These are phyloP conservation scores for Gillenia trifoliata DNA, from an alignment of 306 rosid genomes.

Conservation along the genomic window DNA sequence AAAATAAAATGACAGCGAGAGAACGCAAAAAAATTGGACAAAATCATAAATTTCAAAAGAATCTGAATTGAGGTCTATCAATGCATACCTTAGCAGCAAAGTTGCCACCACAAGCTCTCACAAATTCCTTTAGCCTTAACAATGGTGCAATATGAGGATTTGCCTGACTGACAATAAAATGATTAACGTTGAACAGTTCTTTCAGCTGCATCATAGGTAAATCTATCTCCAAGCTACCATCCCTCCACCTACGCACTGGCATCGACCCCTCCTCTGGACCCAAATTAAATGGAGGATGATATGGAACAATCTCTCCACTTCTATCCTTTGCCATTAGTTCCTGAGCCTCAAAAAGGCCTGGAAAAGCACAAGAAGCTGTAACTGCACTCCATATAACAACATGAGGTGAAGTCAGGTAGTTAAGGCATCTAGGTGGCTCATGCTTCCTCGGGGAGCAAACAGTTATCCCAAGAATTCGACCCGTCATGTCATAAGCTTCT, in stretches of 20 bases:
- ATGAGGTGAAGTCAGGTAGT: constrained; percentile 94
- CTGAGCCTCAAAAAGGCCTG: constrained; percentile 98
- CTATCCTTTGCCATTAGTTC: constrained; percentile 98
- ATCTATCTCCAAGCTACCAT: constrained; percentile 97
- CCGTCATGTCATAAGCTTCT: constrained; percentile 98
- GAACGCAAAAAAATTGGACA: background rate
- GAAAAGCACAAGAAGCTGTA: constrained; percentile 97
- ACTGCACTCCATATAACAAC: constrained; percentile 99
- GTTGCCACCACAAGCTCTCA: constrained; percentile 80
- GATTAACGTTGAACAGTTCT: constrained; percentile 92
- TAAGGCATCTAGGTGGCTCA: constrained; percentile 97
- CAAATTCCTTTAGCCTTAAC: constrained; percentile 74
- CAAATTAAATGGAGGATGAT: constrained; percentile 90
- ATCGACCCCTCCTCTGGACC: constrained; percentile 81
- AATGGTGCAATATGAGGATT: constrained; percentile 95
- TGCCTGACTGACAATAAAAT: constrained; percentile 93
- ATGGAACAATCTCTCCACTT: constrained; percentile 90
- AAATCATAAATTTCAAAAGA: background rate
- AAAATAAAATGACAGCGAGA: background rate
- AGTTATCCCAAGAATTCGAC: constrained; percentile 90
- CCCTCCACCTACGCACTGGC: constrained; percentile 85
- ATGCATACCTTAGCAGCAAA: constrained; percentile 89
- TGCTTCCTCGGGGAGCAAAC: constrained; percentile 98
- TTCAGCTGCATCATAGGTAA: constrained; percentile 95
- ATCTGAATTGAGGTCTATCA: constrained; percentile 9